phyloP scores from a whole-genome alignment of 352 stramenopile species.

The Globisporangium nagaii region DNA sequence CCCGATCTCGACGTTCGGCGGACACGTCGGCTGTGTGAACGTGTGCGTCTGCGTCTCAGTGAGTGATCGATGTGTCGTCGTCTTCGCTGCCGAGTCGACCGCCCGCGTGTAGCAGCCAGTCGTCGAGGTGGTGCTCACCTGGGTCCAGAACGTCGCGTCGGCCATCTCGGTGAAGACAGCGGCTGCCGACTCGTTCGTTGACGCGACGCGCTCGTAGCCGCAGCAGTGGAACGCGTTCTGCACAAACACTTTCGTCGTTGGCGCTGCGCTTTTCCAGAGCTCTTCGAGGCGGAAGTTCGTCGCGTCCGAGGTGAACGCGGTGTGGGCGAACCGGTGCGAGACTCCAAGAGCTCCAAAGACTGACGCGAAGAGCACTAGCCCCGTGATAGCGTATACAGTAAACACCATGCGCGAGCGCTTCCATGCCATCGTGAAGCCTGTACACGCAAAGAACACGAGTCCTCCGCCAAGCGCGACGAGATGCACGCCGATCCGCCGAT shows the following conservation, averaged over 20 bases:
- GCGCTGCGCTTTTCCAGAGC: conserved; percentile 23
- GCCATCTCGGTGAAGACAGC: conserved; percentile 27
- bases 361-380: conserved; percentile 33
- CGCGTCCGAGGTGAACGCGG: neutral
- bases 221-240: conserved; percentile 49
- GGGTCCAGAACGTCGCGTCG: conserved; percentile 25
- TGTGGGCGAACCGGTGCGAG: conserved; percentile 25
- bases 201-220: conserved; percentile 26
- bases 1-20: conserved; percentile 9
- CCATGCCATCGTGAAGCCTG: conserved; percentile 27
- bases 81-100: neutral
- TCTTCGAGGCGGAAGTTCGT: conserved; percentile 8
- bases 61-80: neutral
- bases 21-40: conserved; percentile 12
- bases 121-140: conserved; percentile 15
- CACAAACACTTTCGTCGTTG: conserved; percentile 34
- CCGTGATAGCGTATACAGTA: conserved; percentile 21
- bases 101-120: conserved; percentile 9
- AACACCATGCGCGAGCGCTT: conserved; percentile 18
- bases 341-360: conserved; percentile 35
- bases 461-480: conserved; percentile 29
- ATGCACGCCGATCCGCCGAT: conserved; percentile 46
- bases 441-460: conserved; percentile 27
- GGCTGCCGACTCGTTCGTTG: conserved; percentile 26
- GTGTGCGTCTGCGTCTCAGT: conserved; percentile 1